Percentiles rank a stretch among this genome's conserved stretches.
Conservation (phyloP, 768 basidiomycete species). For the Lactarius hengduanensis region DNA sequence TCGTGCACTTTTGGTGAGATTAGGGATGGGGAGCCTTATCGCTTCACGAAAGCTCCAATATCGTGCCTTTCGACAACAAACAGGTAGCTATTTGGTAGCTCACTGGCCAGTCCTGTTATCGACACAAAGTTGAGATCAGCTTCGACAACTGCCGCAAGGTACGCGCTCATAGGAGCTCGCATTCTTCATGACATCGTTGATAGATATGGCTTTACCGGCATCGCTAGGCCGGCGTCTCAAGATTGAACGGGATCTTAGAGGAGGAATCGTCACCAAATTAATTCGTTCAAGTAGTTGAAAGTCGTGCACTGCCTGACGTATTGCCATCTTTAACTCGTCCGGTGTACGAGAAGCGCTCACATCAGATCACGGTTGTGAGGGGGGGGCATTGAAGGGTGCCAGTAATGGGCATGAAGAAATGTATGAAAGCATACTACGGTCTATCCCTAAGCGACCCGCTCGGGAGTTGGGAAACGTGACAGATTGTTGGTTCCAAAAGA, state of each 20-base stretch:
- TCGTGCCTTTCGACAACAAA: conserved; percentile 37
- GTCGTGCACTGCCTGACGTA: conserved; percentile 50
- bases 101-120: conserved; percentile 59
- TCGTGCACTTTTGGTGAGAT: conserved; percentile 23
- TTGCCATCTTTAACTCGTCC: conserved; percentile 45
- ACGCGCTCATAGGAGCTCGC: conserved; percentile 3
- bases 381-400: conserved; percentile 41
- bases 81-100: conserved; percentile 62
- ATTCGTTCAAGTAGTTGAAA: conserved; percentile 50
- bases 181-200: too few relatives aligned
- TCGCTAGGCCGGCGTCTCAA: conserved; percentile 32
- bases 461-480: too few relatives aligned
- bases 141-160: conserved; percentile 43
- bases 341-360: conserved; percentile 48
- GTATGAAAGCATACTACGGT: conserved; percentile 40
- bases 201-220: too few relatives aligned
- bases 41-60: conserved; percentile 25
- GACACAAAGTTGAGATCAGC: conserved; percentile 34
- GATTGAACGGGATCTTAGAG: not conserved
- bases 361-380: conserved; percentile 46
- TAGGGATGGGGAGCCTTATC: conserved; percentile 31
- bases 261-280: conserved; percentile 32
- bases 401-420: conserved; percentile 44
- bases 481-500: conserved; percentile 27
- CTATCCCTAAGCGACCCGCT: not conserved